Percentiles rank a stretch among this genome's conserved stretches.
Conservation (phyloP, 2,329 filamentous ascomycete species). For the Fusarium praegraminearum region DNA sequence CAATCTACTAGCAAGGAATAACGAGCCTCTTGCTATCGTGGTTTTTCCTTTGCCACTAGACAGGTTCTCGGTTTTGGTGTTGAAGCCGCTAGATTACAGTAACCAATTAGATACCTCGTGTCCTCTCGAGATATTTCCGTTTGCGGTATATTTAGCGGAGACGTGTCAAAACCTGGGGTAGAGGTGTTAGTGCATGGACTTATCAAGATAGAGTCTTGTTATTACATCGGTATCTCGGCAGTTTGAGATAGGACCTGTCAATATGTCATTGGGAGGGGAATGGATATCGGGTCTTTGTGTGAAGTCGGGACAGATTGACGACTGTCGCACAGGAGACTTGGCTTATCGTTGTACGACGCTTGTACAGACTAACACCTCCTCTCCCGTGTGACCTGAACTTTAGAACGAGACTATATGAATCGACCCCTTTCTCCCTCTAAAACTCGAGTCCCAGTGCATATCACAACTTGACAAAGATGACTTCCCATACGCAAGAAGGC, state of each 20-base stretch:
- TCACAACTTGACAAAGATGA: neutral
- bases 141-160: slow-evolving; percentile 4
- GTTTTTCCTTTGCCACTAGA: neutral
- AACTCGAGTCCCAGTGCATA: neutral
- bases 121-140: neutral
- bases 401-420: slow-evolving; percentile 17
- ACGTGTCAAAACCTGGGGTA: slow-evolving; percentile 19
- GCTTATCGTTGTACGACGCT: slow-evolving; percentile 2
- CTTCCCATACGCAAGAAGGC: slow-evolving; percentile 1
- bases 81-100: neutral
- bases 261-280: neutral
- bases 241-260: neutral
- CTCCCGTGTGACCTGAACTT: neutral
- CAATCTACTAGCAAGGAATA: neutral
- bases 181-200: neutral
- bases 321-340: neutral
- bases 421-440: neutral
- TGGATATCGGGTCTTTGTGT: no score
- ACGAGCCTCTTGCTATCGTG: neutral
- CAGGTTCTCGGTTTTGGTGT: neutral
- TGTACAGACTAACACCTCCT: neutral
- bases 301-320: neutral
- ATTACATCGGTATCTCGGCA: slow-evolving; percentile 5
- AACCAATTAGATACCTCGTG: neutral
- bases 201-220: slow-evolving; percentile 14